These are phyloP conservation scores for Boechera retrofracta DNA, from an alignment of 345 rosid species.

Conservation along the genomic window DNA sequence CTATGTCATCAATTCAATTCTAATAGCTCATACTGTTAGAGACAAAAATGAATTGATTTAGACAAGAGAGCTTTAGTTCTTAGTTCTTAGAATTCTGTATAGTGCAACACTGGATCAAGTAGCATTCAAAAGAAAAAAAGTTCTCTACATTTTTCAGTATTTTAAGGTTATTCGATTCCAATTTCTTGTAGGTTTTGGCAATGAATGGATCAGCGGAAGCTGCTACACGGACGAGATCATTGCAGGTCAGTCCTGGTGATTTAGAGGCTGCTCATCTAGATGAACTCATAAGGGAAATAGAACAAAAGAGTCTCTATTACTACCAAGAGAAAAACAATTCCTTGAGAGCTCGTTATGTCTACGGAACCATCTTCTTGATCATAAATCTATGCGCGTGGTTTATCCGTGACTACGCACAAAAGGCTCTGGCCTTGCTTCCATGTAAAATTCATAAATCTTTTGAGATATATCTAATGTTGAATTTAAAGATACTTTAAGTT, in stretches of 20 bases:
- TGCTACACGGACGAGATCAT: constrained; percentile 15
- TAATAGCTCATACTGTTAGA: too few relatives aligned
- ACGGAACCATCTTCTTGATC: constrained; percentile 72
- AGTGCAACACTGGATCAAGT: not conserved
- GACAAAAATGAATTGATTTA: too few relatives aligned
- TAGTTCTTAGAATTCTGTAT: not conserved
- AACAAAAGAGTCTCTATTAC: constrained; percentile 42
- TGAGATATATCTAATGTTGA: constrained; percentile 14
- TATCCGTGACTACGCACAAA: constrained; percentile 84
- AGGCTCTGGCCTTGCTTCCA: constrained; percentile 51
- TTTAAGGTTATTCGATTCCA: constrained; percentile 1
- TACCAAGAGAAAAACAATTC: constrained; percentile 56
- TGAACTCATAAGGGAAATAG: constrained; percentile 37
- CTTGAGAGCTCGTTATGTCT: constrained; percentile 64
- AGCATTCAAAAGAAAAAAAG: too few relatives aligned
- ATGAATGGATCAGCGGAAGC: constrained; percentile 28
- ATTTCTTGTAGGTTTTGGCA: constrained; percentile 6
- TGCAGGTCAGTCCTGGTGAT: constrained; percentile 42
- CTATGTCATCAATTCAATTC: too few relatives aligned
- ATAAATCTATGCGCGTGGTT: constrained; percentile 82
- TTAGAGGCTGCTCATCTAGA: constrained; percentile 45
- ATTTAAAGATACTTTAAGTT: not conserved
- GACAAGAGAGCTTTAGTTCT: not conserved
- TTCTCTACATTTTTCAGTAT: not conserved
- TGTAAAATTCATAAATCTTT: constrained; percentile 51